Base-by-base conservation (phyloP, 2,329 filamentous ascomycete genomes). In the Thyridium curvatum region DNA sequence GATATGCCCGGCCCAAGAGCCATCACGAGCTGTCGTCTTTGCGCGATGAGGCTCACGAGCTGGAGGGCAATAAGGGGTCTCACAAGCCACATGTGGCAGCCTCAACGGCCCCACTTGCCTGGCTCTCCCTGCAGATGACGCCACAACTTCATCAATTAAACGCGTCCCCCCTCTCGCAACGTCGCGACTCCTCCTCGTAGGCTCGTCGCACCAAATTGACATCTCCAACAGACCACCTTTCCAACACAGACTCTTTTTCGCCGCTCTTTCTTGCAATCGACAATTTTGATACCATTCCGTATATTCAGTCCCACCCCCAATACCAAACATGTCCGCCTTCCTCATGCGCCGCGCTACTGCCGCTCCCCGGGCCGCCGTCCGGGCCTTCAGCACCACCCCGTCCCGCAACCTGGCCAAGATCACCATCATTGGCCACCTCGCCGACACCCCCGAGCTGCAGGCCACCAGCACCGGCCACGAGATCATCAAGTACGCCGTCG, bases 361-460 rank as follows among this genome's bases (percentile, higher is more conserved):
- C 58, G 64, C 64, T 56, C 65, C 69, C 58, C 65, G 61, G 56
- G 51, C 65, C 45, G 47, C 59, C 50, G 51, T 66, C 28, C 87
- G 88, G 64, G 66, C 81, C 56, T 95, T 96, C 77, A 87, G 80
- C 68, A 80, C 81, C 52, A 81, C 84, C 33, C 67, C 79, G 31
- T 62, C 76, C 36, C 74, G 77, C 46, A 65, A 73, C 46, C 56
- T 93, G 49, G 86, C 93, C 51, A 84, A 82, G 64, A 84, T 98
- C 70, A 84, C 81, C 54, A 71, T 98, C 62, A 75, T 96, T 51
- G 93, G 93, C 56, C 84, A 89, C 62, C 79, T 98, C 37, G 88
- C 77, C 44, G 77, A 80, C 52, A 74, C 79, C 38, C 91, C 93
- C 42, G 90, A 96, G 71, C 54, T 89, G 49, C 71, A 75, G 30